phyloP scores from a whole-genome alignment of 306 rosid genomes.

The Fagus crenata region DNA sequence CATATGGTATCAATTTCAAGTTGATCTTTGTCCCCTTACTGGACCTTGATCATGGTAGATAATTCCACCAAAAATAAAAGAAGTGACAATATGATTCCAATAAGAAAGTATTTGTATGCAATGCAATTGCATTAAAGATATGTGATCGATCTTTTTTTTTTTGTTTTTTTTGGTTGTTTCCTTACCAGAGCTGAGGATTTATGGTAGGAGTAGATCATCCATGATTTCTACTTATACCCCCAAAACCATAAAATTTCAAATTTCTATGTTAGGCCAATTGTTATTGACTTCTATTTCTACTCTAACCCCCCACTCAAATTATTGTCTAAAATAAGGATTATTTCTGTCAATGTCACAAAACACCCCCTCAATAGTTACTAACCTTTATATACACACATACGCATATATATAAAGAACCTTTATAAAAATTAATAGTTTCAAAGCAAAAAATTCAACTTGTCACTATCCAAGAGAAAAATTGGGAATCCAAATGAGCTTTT shows the following conservation, averaged over 20 bases:
- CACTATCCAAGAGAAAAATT: not conserved
- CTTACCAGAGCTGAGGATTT: too few species aligned
- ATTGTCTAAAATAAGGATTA: not conserved
- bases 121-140: not conserved
- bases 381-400: not conserved
- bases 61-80: too few species aligned
- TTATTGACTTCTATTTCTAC: not conserved
- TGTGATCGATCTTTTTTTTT: not conserved
- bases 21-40: too few species aligned
- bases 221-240: too few species aligned
- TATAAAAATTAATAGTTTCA: not conserved
- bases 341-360: not conserved
- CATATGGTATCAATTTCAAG: too few species aligned
- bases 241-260: not conserved
- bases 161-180: too few species aligned
- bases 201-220: too few species aligned
- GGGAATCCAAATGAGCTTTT: too few species aligned
- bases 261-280: not conserved
- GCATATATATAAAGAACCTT: too few species aligned
- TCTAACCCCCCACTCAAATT: not conserved
- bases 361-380: not conserved
- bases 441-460: not conserved
- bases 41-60: too few species aligned
- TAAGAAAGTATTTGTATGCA: too few species aligned
- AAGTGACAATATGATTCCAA: too few species aligned